Percentiles rank a stretch among this genome's conserved stretches.
Conservation (phyloP, 176 grass and related monocot species). For the Oryza brachyantha region DNA sequence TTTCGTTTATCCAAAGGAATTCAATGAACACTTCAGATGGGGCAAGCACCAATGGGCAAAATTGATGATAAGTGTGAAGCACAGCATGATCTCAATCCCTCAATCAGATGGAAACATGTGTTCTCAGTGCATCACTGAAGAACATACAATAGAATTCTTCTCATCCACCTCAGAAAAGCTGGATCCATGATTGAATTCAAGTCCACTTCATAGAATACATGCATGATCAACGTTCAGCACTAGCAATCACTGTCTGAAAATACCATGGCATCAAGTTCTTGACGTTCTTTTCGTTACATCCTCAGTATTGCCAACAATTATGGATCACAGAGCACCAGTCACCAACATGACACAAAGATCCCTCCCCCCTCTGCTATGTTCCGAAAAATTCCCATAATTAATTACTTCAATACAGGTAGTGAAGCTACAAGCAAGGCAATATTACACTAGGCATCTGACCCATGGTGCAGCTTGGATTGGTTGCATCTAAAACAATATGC, state of each 20-base stretch:
- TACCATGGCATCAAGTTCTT: conserved; percentile 41
- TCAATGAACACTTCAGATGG: neutral
- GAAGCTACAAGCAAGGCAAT: conserved; percentile 46
- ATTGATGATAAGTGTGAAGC: conserved; percentile 1
- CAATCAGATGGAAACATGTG: conserved; percentile 2
- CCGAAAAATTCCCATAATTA: conserved; percentile 28
- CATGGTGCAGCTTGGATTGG: conserved; percentile 5
- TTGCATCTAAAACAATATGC: conserved; percentile 35
- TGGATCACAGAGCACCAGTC: conserved; percentile 18
- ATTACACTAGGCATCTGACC: conserved; percentile 39
- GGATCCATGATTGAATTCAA: conserved; percentile 40
- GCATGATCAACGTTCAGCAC: conserved; percentile 26
- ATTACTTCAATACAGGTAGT: conserved; percentile 49
- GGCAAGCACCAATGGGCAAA: neutral
- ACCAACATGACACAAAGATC: conserved; percentile 24
- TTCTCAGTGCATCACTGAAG: conserved; percentile 32
- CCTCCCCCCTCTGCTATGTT: conserved; percentile 28
- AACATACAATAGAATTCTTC: conserved; percentile 10
- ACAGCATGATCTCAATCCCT: conserved; percentile 26
- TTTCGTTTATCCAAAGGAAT: conserved; percentile 8
- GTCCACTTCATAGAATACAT: conserved; percentile 37
- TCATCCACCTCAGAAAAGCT: conserved; percentile 27
- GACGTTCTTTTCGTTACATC: conserved; percentile 36
- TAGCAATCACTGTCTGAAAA: conserved; percentile 35
- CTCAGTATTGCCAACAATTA: conserved; percentile 33